Evolutionary conservation across 352 stramenopile genomes (phyloP), one percentile per base, ranked within the genome.

Genomic region (Phytophthora multivora): DNA sequence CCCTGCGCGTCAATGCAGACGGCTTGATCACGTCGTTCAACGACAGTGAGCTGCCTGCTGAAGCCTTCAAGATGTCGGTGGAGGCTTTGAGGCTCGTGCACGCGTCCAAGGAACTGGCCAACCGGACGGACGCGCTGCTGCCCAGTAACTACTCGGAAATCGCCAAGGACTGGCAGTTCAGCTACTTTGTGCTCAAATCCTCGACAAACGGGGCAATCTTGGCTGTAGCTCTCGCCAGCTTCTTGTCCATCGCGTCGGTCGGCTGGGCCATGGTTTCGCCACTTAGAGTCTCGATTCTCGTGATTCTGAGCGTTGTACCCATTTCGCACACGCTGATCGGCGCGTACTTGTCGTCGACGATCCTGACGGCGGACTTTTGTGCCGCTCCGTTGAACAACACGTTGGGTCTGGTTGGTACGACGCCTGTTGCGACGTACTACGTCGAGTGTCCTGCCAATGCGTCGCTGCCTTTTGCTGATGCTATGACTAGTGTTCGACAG

Each of bases 291-390:
- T 79, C 86, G n/a, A 88, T 94, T 59, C 68, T 94, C 4, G 57
- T 94, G 8, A 81, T 91, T 25, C 41, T 94, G 41, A 91, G 80
- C 33, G 73, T 92, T 36, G 76, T 94, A 38, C 86, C 86, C 2
- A 83, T 91, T 26, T 92, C 86, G 1, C 83, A 94, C 72, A 90
- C 83, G 21, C 62, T 94, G 5, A 86, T 92, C 47, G 86, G 86
- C 15, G 79, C 87, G 9, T 94, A 92, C 50, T 48, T 94, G 40
- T 86, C 83, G 57, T 87, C 83, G 36, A 90, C 83, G 30, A 88
- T 94, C 59, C 77, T 92, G 75, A 90, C 83, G 31, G 79, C 86
- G 16, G 86, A 94, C 62, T 92, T 92, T 42, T 94, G 86, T 39
- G 81, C 80, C 18, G 81, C 80, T 1, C 86, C 86, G 0, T 59